phyloP scores from a whole-genome alignment of 805 yeast species.

The Ogataea pilisensis region DNA sequence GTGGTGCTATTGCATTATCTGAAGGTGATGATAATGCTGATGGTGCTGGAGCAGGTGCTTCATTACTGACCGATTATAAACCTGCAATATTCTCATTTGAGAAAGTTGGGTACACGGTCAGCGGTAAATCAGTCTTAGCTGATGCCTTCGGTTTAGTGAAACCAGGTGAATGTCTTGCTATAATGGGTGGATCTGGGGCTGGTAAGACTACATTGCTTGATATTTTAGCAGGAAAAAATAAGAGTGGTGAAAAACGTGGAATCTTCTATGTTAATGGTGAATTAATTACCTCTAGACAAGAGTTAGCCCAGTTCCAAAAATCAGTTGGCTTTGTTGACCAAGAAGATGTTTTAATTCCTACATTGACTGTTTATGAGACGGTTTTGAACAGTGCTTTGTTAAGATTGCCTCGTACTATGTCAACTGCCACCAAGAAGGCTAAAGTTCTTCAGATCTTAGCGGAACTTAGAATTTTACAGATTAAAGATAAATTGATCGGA shows the following conservation, averaged over 20 bases:
- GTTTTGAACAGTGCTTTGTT: conserved; percentile 87
- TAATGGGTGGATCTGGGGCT: conserved; percentile 99
- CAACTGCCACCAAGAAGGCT: conserved; percentile 63
- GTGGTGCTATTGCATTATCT: conserved; percentile 20
- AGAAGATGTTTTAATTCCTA: conserved; percentile 85
- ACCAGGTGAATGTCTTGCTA: conserved; percentile 89
- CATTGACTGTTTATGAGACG: conserved; percentile 93
- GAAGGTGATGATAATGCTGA: conserved; percentile 27
- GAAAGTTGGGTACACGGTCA: conserved; percentile 57
- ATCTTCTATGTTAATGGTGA: conserved; percentile 73
- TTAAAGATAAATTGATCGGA: conserved; percentile 84
- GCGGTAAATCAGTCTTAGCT: conserved; percentile 51
- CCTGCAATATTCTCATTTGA: conserved; percentile 79
- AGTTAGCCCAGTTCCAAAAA: conserved; percentile 48
- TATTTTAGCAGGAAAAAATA: conserved; percentile 83
- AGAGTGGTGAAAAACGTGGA: conserved; percentile 70
- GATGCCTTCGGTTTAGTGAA: conserved; percentile 70
- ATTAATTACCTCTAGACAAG: conserved; percentile 23
- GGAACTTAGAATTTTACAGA: conserved; percentile 78
- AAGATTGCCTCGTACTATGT: conserved; percentile 79
- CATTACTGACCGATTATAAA: conserved; percentile 45
- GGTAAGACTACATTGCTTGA: conserved; percentile 94
- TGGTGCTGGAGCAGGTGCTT: conserved; percentile 33
- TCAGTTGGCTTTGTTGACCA: conserved; percentile 95
- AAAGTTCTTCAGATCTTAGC: conserved; percentile 81